Conservation (phyloP, 1,139 yeast species). For the Yamadazyma friedrichii region DNA sequence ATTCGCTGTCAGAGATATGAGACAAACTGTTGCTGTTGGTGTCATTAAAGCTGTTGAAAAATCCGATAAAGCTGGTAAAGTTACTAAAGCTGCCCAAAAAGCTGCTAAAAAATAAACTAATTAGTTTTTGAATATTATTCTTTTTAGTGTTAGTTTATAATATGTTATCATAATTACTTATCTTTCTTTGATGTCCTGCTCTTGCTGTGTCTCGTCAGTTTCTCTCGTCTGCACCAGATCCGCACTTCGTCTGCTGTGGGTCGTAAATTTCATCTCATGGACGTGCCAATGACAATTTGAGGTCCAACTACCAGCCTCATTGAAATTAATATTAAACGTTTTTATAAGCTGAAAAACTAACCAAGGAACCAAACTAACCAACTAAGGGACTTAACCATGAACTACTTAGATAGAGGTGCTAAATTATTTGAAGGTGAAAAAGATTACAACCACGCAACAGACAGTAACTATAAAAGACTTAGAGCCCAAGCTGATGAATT, state of each 20-base stretch:
- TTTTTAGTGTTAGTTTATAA: constrained; percentile 17
- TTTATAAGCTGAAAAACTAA: not conserved
- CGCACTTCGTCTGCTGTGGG: not conserved
- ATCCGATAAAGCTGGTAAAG: constrained; percentile 95
- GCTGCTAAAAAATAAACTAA: constrained; percentile 89
- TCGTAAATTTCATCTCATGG: not conserved
- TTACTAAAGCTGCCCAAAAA: constrained; percentile 99
- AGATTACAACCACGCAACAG: constrained; percentile 76
- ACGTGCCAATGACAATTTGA: constrained; percentile 1
- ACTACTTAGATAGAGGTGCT: constrained; percentile 35
- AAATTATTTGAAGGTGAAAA: constrained; percentile 33
- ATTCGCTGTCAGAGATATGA: constrained; percentile 99
- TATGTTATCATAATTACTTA: constrained; percentile 8
- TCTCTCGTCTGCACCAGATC: not conserved
- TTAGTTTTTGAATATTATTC: constrained; percentile 16
- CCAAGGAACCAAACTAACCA: not conserved
- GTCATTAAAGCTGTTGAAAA: constrained; percentile 98
- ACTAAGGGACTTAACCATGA: constrained; percentile 9
- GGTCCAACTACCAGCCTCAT: not conserved
- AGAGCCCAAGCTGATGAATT: constrained; percentile 71
- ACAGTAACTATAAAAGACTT: constrained; percentile 59
- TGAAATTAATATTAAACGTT: too few relatives aligned
- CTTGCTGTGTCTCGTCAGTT: too few relatives aligned
- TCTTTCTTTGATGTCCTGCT: too few relatives aligned
- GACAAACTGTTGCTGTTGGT: constrained; percentile 99